Conservation (phyloP, 257 asterid species). For the Solanum sparsipilum region DNA sequence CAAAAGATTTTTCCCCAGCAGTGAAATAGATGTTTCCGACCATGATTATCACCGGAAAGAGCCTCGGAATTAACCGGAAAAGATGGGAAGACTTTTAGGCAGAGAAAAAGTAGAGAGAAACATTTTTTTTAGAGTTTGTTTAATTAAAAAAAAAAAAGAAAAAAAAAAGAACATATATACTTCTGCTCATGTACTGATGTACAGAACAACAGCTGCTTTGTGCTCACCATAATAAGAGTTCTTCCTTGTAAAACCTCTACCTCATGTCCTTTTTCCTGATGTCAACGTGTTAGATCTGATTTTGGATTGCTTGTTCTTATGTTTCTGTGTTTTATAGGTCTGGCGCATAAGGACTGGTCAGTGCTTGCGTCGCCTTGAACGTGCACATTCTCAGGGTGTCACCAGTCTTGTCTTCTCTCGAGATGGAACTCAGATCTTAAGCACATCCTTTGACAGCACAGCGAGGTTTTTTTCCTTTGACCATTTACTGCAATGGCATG, state of each 20-base stretch:
- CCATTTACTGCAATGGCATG: not conserved
- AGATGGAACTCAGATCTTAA: conserved; percentile 84
- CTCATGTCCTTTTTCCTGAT: not conserved
- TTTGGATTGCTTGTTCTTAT: not conserved
- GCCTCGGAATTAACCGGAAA: no score
- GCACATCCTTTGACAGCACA: conserved; percentile 92
- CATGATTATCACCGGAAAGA: no score
- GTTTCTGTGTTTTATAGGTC: conserved; percentile 29
- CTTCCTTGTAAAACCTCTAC: not conserved
- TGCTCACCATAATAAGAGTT: not conserved
- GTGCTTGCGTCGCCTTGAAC: conserved; percentile 94
- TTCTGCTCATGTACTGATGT: not conserved
- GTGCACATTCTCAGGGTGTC: conserved; percentile 93
- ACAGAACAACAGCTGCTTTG: not conserved
- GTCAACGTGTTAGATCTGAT: not conserved
- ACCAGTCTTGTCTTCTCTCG: conserved; percentile 89
- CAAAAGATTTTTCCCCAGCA: no score
- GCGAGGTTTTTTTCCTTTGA: conserved; percentile 50
- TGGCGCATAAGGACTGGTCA: conserved; percentile 99
- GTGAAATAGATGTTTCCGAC: no score
- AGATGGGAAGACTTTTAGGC: no score
- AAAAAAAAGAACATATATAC: not conserved
- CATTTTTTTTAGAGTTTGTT: no score
- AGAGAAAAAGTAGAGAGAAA: no score
- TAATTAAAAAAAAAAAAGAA: no score